Evolutionary conservation across 257 asterid genomes (phyloP), one percentile per base, ranked within the genome.

Genomic region (Plantago elongata): DNA sequence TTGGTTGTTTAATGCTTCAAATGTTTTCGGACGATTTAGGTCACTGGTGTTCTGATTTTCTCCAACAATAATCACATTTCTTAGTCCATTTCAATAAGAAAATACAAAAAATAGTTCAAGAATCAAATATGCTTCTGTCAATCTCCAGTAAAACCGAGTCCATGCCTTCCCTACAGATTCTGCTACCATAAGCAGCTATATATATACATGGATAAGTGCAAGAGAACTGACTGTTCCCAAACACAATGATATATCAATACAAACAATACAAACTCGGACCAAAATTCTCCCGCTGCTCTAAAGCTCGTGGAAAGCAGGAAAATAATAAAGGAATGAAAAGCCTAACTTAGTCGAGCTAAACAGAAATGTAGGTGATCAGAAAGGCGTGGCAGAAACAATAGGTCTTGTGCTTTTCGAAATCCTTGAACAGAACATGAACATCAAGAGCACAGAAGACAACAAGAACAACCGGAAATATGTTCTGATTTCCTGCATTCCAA

Each of bases 341-440:
- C 44, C 54, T 17, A 42, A 55, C 51, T 54, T 57, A 30, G 62
- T 51, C 17, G 34, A 63, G 49, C 66, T 54, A 44, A 75, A 64
- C 44, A 34, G 46, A 40, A 63, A 61, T 68, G 69, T 60, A 67
- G 47, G 55, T 62, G 17, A 69, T 83, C 75, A 79, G 54, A 77
- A 79, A 61, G 94, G 66, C 70, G 85, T 77, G 58, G 93, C 80
- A 37, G 98, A 72, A 72, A 86, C 94, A 74, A 86, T 61, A 55
- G 91, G 99, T 54, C 97, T 76, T 29, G 88, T 72, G 72, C 77
- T 85, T 88, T 89, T 93, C 61, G 95, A 70, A 78, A 89, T 89
- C 78, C 99, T 93, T 37, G 96, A 86, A 80, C 99, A 93, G 62
- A 93, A 93, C 97, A 93, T 87, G 82, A 87, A 93, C 81, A 89